Evolutionary conservation across 176 grass and related monocot species (phyloP).

Genomic region (Oryza officinalis): DNA sequence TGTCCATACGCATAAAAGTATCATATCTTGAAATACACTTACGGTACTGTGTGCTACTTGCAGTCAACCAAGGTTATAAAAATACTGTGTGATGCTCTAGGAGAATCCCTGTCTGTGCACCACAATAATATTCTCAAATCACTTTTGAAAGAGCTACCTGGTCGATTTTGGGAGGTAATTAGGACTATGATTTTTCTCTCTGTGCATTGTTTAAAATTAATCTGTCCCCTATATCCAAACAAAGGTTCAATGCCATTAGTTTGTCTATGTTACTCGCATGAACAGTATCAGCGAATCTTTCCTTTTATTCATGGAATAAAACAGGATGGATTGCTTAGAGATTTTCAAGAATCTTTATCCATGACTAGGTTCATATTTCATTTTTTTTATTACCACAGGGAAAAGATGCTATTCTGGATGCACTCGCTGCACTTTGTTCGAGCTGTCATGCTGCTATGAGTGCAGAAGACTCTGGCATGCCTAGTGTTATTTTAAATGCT

Average conservation of each 20-base stretch:
- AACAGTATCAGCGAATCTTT: not conserved
- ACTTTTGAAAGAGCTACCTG: conserved; percentile 86
- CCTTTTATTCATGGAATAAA: conserved; percentile 9
- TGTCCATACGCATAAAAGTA: conserved; percentile 22
- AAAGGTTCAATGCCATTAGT: not conserved
- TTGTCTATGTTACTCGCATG: not conserved
- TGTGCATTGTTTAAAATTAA: not conserved
- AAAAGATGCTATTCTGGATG: conserved; percentile 88
- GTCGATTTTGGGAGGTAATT: conserved; percentile 94
- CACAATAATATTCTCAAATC: conserved; percentile 78
- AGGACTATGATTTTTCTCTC: not conserved
- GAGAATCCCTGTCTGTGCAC: conserved; percentile 63
- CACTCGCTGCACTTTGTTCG: conserved; percentile 75
- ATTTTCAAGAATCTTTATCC: not conserved
- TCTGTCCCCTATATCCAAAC: not conserved
- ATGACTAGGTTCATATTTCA: conserved; percentile 13
- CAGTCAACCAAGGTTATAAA: conserved; percentile 92
- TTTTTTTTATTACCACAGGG: conserved; percentile 60
- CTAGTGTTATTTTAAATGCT: conserved; percentile 61
- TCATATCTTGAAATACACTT: conserved; percentile 35
- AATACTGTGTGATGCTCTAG: conserved; percentile 75
- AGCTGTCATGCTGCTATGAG: conserved; percentile 78
- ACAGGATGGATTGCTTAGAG: not conserved
- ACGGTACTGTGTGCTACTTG: conserved; percentile 34
- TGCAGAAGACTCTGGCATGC: conserved; percentile 58